A percentile compares a stretch with the other conserved stretches of the same genome.
phyloP scores from a whole-genome alignment of 2,329 filamentous ascomycete species.

The Penicillium brevicompactum region DNA sequence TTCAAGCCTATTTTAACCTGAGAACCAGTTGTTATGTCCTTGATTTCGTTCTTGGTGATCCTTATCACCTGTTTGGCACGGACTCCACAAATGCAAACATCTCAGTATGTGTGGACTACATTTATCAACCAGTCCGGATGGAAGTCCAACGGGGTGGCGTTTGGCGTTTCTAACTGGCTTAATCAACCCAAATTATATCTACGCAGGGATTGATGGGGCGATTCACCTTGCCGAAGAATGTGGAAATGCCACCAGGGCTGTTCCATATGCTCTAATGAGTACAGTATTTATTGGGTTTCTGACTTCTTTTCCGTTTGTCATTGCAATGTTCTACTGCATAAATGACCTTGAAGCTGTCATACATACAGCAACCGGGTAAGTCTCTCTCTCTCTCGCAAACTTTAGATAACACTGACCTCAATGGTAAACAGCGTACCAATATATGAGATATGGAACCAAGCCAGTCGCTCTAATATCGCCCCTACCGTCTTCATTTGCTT shows the following conservation, averaged over 20 bases:
- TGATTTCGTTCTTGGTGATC: slow-evolving; percentile 49
- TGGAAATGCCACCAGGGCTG: slow-evolving; percentile 47
- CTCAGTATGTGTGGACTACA: slow-evolving; percentile 54
- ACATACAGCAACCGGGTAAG: slow-evolving; percentile 39
- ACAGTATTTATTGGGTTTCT: slow-evolving; percentile 54
- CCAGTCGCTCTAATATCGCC: slow-evolving; percentile 1
- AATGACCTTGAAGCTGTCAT: slow-evolving; percentile 46
- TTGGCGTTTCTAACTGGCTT: slow-evolving; percentile 57
- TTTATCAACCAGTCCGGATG: slow-evolving; percentile 57
- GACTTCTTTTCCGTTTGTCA: slow-evolving; percentile 51
- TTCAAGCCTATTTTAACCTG: not conserved
- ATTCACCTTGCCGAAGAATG: slow-evolving; percentile 57
- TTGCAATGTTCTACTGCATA: slow-evolving; percentile 55
- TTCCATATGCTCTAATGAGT: slow-evolving; percentile 54
- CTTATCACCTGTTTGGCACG: slow-evolving; percentile 51
- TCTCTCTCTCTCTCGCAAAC: not conserved
- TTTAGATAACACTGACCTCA: not conserved
- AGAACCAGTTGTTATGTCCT: not conserved
- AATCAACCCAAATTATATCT: slow-evolving; percentile 55
- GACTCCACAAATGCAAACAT: slow-evolving; percentile 47
- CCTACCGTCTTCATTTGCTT: slow-evolving; percentile 5
- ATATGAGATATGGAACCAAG: slow-evolving; percentile 9
- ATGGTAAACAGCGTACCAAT: slow-evolving; percentile 3
- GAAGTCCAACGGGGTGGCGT: slow-evolving; percentile 50
- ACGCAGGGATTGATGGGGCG: slow-evolving; percentile 54